Percentiles rank a stretch among this genome's conserved stretches.
phyloP scores from a whole-genome alignment of 2,329 filamentous ascomycete genomes.

The Nannizziopsis arthrosporioides region DNA sequence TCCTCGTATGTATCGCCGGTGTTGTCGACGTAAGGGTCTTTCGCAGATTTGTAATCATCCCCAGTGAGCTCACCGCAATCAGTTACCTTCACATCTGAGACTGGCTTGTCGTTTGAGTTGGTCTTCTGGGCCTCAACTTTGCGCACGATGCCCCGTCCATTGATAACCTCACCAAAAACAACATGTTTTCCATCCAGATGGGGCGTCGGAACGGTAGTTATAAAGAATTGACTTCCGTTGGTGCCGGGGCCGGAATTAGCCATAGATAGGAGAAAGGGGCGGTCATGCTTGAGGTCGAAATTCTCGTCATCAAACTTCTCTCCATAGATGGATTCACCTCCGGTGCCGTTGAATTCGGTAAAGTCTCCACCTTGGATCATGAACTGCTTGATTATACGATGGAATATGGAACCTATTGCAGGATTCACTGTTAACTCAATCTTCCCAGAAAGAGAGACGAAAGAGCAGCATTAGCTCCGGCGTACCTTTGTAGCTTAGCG shows the following conservation, averaged over 20 bases:
- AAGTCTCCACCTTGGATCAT: slow-evolving; percentile 99
- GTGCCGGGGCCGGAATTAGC: slow-evolving; percentile 92
- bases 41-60: slow-evolving; percentile 54
- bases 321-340: slow-evolving; percentile 94
- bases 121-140: slow-evolving; percentile 78
- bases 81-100: slow-evolving; percentile 58
- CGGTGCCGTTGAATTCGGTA: slow-evolving; percentile 85
- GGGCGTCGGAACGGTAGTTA: slow-evolving; percentile 88
- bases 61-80: slow-evolving; percentile 79
- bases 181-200: slow-evolving; percentile 96
- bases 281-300: slow-evolving; percentile 82
- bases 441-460: not conserved
- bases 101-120: slow-evolving; percentile 64
- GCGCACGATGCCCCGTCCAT: slow-evolving; percentile 80
- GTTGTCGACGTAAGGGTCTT: slow-evolving; percentile 59
- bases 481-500: slow-evolving; percentile 72
- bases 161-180: slow-evolving; percentile 88
- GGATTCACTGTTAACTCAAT: slow-evolving; percentile 4
- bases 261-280: slow-evolving; percentile 91
- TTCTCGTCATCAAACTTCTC: slow-evolving; percentile 97
- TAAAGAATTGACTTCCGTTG: slow-evolving; percentile 97
- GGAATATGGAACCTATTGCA: slow-evolving; percentile 61
- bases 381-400: slow-evolving; percentile 95
- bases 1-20: slow-evolving; percentile 91
- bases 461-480: slow-evolving; percentile 2